Conservation (phyloP, 176 grass and related monocot species). For the Eleusine coracana region DNA sequence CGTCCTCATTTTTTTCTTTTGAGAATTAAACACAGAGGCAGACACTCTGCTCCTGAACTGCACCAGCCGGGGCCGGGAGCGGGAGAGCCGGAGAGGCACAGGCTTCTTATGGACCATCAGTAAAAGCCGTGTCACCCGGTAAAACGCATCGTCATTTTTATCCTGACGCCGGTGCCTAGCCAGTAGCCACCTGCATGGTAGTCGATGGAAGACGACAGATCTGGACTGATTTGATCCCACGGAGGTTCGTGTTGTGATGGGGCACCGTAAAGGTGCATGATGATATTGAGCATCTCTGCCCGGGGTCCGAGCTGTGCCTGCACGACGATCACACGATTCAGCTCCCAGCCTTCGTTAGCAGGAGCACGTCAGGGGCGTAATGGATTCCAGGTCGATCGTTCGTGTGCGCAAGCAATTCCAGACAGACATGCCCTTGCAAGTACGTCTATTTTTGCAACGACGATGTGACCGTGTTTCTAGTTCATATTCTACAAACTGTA, state of each 20-base stretch:
- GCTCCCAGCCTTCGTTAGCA: neutral
- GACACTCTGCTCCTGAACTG: neutral
- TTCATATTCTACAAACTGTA: neutral
- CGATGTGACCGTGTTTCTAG: neutral
- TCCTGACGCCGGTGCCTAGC: neutral
- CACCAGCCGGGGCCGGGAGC: neutral
- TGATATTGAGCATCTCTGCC: neutral
- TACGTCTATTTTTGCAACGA: conserved; percentile 12
- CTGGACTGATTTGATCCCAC: conserved; percentile 29
- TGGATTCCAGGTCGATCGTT: conserved; percentile 40
- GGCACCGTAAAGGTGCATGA: conserved; percentile 24
- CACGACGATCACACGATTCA: conserved; percentile 27
- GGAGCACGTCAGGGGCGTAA: conserved; percentile 2
- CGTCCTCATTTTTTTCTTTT: neutral
- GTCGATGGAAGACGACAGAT: conserved; percentile 12
- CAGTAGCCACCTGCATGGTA: neutral
- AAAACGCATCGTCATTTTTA: conserved; percentile 5
- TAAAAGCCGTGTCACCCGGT: neutral
- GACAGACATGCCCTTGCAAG: neutral
- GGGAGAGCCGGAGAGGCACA: neutral
- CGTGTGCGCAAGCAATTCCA: conserved; percentile 8
- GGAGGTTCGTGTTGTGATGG: conserved; percentile 10
- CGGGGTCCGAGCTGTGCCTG: conserved; percentile 19
- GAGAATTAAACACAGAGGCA: no score
- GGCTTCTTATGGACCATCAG: neutral